These are phyloP conservation scores for Hypoxylon intermedium DNA, from an alignment of 495 filamentous ascomycete genomes.

Conservation along the genomic window DNA sequence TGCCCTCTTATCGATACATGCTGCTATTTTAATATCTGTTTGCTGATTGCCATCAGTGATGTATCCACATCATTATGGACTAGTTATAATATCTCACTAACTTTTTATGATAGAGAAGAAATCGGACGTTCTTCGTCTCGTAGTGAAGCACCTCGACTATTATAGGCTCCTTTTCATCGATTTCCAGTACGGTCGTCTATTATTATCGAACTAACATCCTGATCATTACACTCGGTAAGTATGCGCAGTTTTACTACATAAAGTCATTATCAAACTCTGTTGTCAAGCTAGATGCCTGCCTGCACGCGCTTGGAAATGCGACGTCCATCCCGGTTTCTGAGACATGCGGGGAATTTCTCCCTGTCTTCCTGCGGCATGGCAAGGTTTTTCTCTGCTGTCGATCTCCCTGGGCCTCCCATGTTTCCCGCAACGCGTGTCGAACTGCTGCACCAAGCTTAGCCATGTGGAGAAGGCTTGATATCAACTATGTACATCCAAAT, in stretches of 20 bases:
- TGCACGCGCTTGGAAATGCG: conserved; percentile 11
- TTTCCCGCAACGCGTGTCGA: conserved; percentile 10
- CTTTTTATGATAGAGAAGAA: conserved; percentile 28
- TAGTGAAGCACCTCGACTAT: conserved; percentile 4
- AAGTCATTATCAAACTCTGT: conserved; percentile 11
- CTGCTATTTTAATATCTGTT: conserved; percentile 36
- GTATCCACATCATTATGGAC: conserved; percentile 27
- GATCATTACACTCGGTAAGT: conserved; percentile 20
- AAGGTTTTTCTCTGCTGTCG: conserved; percentile 14
- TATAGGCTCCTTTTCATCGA: conserved; percentile 1
- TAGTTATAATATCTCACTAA: conserved; percentile 16
- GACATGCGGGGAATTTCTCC: conserved; percentile 31
- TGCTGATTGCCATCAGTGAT: conserved; percentile 28
- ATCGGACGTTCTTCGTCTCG: conserved; percentile 10
- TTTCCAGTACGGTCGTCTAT: neutral
- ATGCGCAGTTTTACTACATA: conserved; percentile 11
- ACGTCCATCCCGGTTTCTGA: conserved; percentile 25
- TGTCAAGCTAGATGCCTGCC: neutral
- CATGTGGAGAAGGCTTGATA: conserved; percentile 19
- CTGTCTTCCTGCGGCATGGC: neutral
- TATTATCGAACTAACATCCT: neutral
- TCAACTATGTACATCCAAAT: neutral
- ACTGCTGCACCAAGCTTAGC: conserved; percentile 23
- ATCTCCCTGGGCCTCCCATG: conserved; percentile 16
- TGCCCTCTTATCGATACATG: conserved; percentile 24